Evolutionary conservation across 805 yeast species (phyloP).

Genomic region (Yarrowia sp.): DNA sequence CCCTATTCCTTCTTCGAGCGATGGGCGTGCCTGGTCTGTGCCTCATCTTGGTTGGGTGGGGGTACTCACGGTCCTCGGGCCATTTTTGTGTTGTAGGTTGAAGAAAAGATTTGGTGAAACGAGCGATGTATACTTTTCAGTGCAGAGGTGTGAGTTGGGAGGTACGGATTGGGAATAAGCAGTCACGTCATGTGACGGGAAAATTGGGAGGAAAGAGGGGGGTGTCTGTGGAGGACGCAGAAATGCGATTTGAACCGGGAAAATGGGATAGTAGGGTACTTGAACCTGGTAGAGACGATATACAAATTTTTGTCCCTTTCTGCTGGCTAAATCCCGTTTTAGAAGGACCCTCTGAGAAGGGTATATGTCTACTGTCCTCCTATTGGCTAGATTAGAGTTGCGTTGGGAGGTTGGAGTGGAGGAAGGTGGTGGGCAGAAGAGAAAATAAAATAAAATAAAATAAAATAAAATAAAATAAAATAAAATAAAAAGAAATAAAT

Average conservation of each 20-base stretch:
- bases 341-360: too few species aligned
- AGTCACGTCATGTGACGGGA: conserved; percentile 13
- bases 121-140: conserved; percentile 16
- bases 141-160: background rate
- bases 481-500: too few species aligned
- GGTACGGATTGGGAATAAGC: background rate
- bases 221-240: too few species aligned
- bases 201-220: too few species aligned
- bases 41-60: background rate
- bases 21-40: conserved; percentile 14
- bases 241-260: too few species aligned
- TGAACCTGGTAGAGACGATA: too few species aligned
- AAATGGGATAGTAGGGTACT: too few species aligned
- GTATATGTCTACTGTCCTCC: background rate
- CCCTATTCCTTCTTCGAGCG: background rate
- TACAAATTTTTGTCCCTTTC: too few species aligned
- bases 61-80: conserved; percentile 72
- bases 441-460: too few species aligned
- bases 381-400: background rate
- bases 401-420: background rate
- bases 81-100: conserved; percentile 45
- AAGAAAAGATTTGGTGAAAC: background rate
- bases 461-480: too few species aligned
- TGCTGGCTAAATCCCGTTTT: too few species aligned
- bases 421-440: too few species aligned